Percentiles rank a stretch among this genome's conserved stretches.
These are phyloP conservation scores for Picochlorum sp. DNA, from an alignment of 139 green algal species.

Conservation along the genomic window DNA sequence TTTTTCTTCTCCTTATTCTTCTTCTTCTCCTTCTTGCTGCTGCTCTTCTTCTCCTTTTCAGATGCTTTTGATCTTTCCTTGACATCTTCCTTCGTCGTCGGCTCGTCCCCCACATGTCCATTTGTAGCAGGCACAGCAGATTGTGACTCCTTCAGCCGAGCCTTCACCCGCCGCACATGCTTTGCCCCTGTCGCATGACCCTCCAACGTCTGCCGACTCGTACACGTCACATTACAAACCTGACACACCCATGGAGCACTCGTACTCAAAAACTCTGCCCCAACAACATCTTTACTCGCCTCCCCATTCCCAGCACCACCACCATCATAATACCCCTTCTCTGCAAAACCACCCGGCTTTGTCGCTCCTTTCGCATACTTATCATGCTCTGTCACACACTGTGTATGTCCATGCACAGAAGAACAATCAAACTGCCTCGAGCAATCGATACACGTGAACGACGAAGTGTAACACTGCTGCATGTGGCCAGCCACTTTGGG, in stretches of 20 bases:
- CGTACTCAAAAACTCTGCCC: slow-evolving; percentile 57
- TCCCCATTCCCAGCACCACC: neutral
- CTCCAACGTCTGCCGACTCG: slow-evolving; percentile 72
- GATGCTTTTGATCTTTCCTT: neutral
- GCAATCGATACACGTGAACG: slow-evolving; percentile 88
- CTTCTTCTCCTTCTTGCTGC: too few species aligned
- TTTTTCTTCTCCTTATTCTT: slow-evolving; percentile 18
- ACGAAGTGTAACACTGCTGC: slow-evolving; percentile 35
- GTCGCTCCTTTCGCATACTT: slow-evolving; percentile 85
- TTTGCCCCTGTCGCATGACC: slow-evolving; percentile 74
- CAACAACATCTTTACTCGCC: slow-evolving; percentile 27
- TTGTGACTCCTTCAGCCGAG: neutral
- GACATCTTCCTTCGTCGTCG: neutral
- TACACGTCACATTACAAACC: slow-evolving; percentile 83
- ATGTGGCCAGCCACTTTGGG: slow-evolving; percentile 73
- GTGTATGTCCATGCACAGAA: slow-evolving; percentile 52
- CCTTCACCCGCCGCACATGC: slow-evolving; percentile 55
- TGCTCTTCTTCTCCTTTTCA: neutral
- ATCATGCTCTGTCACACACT: slow-evolving; percentile 85
- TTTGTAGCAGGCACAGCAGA: too few species aligned
- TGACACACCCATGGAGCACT: slow-evolving; percentile 70
- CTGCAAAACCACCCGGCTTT: slow-evolving; percentile 80
- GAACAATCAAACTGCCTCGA: slow-evolving; percentile 54
- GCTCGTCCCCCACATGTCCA: too few species aligned
- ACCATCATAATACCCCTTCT: slow-evolving; percentile 36